Conservation (phyloP, 148 eudicot species). For the Drosera capensis region DNA sequence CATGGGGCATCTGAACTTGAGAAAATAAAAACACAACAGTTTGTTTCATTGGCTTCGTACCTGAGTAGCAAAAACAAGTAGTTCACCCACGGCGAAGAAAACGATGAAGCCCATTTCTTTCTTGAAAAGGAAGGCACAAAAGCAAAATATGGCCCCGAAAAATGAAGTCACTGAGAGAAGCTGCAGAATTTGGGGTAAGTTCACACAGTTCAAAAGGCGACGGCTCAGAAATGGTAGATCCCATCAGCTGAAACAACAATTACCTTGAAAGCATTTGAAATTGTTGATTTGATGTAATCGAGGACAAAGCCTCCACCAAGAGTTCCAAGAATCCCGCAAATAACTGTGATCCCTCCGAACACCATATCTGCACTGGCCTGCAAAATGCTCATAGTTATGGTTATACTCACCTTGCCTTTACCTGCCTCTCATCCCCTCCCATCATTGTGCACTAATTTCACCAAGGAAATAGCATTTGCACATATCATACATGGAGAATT, state of each 20-base stretch:
- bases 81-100: conserved; percentile 67
- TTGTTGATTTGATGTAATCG: conserved; percentile 55
- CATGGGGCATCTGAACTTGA: background rate
- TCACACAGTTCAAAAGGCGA: background rate
- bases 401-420: background rate
- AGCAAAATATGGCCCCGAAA: conserved; percentile 71
- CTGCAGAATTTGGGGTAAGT: conserved; percentile 19
- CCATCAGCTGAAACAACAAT: background rate
- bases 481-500: too few species aligned
- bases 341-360: conserved; percentile 72
- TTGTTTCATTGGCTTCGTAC: too few species aligned
- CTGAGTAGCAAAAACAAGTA: conserved; percentile 92
- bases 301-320: conserved; percentile 72
- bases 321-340: conserved; percentile 76
- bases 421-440: background rate
- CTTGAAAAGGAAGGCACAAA: conserved; percentile 68
- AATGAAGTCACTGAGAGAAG: conserved; percentile 70
- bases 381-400: conserved; percentile 6
- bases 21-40: conserved; percentile 1
- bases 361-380: conserved; percentile 70
- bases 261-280: conserved; percentile 93
- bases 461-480: too few species aligned
- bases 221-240: background rate
- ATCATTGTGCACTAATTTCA: too few species aligned
- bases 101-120: conserved; percentile 40